Evolutionary conservation across 495 filamentous ascomycete species (phyloP), one percentile per base, ranked within the genome.

Genomic region (Daldinia bambusicola): DNA sequence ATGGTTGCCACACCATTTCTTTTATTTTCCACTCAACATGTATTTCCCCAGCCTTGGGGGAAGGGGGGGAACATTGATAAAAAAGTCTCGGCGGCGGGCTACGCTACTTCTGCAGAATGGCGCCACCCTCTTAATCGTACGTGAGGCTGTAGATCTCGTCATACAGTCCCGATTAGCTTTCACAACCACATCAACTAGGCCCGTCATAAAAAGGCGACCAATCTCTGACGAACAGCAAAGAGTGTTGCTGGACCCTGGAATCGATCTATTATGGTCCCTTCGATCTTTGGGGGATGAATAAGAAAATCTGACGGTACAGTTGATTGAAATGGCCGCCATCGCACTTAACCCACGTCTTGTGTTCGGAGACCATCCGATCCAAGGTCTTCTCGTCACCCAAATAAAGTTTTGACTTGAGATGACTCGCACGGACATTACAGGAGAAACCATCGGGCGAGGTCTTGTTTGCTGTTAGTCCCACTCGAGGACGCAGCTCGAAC

Each of bases 201-300:
- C 64, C 75, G 70, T 70, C 41, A 67, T 34, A 72, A 71, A 71
- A 69, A 63, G 36, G 65, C 53, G 41, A 51, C 76, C 62, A 80
- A 69, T 70, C 64, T 61, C n/a, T 71, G 66, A 9, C 51, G 51
- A 61, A 67, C 74, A 63, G 69, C 76, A n/a, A 62, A 61, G 56
- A 74, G 16, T 51, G 76, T 70, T 51, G 53, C 58, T 14, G 65
- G 69, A 52, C 67, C 71, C 53, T 73, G 73, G 52, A 68, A 61
- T 37, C 67, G 73, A 58, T 62, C 64, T 69, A 58, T 71, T 60
- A 66, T 63, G 38, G 55, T 52, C 69, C 77, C 64, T 75, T 72
- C 61, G 38, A 58, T 51, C 71, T 76, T 67, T 75, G 71, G 57
- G 70, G 59, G 30, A 78, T 74, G 38, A 72, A 70, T 62, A 62